Percentiles rank a stretch among this genome's conserved stretches.
Evolutionary conservation across 768 basidiomycete species (phyloP).

Genomic region (Termitomyces eurrhizus): DNA sequence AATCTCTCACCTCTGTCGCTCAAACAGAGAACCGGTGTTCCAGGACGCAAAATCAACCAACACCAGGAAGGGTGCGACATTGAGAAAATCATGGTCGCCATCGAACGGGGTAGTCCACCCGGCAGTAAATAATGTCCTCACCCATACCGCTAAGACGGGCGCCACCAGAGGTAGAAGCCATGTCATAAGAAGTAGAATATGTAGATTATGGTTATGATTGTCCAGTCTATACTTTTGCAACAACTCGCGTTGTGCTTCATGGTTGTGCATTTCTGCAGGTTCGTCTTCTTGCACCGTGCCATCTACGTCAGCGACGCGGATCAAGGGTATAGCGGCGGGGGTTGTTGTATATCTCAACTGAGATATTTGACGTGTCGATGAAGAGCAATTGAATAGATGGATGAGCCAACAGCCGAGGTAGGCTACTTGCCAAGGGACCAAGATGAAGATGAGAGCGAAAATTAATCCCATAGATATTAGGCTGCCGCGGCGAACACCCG

Average conservation of each 20-base stretch:
- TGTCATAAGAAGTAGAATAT: constrained; percentile 72
- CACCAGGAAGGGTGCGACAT: constrained; percentile 59
- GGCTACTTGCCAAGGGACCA: constrained; percentile 92
- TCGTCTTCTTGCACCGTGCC: constrained; percentile 15
- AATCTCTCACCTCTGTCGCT: constrained; percentile 36
- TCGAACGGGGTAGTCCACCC: constrained; percentile 77
- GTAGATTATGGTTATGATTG: constrained; percentile 49
- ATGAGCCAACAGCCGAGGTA: constrained; percentile 83
- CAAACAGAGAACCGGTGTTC: constrained; percentile 38
- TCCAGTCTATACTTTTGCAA: constrained; percentile 16
- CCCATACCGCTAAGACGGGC: constrained; percentile 86
- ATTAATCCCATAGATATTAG: constrained; percentile 58
- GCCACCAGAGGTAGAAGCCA: constrained; percentile 76
- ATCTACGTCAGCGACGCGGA: constrained; percentile 14
- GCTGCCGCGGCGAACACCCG: constrained; percentile 41
- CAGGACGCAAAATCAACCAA: constrained; percentile 60
- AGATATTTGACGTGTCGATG: constrained; percentile 20
- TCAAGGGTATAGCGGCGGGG: constrained; percentile 20
- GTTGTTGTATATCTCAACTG: constrained; percentile 11
- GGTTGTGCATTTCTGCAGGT: constrained; percentile 6
- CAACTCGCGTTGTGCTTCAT: constrained; percentile 8
- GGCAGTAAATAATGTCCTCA: constrained; percentile 76
- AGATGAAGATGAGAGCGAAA: constrained; percentile 59
- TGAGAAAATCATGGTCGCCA: constrained; percentile 72
- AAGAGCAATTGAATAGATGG: constrained; percentile 65